Evolutionary conservation across 495 filamentous ascomycete species (phyloP).

Genomic region (Aspergillus incahuasiensis): DNA sequence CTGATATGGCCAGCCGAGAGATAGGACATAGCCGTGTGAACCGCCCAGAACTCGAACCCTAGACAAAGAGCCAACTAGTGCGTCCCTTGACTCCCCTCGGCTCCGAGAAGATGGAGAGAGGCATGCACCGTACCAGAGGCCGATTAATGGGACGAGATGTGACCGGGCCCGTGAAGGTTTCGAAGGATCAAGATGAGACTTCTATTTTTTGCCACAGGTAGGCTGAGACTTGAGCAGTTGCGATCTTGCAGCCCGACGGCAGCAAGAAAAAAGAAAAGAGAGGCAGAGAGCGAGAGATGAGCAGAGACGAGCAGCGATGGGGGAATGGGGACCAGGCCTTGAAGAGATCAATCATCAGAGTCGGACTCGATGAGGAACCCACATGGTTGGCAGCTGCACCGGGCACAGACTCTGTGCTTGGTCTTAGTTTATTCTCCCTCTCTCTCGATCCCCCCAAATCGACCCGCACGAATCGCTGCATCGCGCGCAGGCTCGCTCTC

Average conservation of each 20-base stretch:
- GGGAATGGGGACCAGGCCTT: background rate
- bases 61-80: background rate
- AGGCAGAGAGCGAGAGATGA: background rate
- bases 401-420: slow-evolving; percentile 3
- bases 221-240: background rate
- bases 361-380: slow-evolving; percentile 7
- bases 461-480: background rate
- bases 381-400: slow-evolving; percentile 42
- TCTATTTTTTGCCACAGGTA: slow-evolving; percentile 2
- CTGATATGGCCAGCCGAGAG: background rate
- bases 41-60: background rate
- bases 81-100: background rate
- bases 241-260: background rate
- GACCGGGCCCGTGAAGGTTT: slow-evolving; percentile 1
- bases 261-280: slow-evolving; percentile 6
- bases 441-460: slow-evolving; percentile 1
- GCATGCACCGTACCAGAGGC: background rate
- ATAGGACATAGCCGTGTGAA: background rate
- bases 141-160: background rate
- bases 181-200: background rate
- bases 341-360: background rate
- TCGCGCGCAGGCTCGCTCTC: background rate
- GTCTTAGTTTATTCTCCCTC: slow-evolving; percentile 7
- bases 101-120: slow-evolving; percentile 8
- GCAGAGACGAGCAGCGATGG: too few species aligned